These are phyloP conservation scores for Aspergillus pseudoterreus DNA, from an alignment of 2,329 filamentous ascomycete genomes.

Conservation along the genomic window DNA sequence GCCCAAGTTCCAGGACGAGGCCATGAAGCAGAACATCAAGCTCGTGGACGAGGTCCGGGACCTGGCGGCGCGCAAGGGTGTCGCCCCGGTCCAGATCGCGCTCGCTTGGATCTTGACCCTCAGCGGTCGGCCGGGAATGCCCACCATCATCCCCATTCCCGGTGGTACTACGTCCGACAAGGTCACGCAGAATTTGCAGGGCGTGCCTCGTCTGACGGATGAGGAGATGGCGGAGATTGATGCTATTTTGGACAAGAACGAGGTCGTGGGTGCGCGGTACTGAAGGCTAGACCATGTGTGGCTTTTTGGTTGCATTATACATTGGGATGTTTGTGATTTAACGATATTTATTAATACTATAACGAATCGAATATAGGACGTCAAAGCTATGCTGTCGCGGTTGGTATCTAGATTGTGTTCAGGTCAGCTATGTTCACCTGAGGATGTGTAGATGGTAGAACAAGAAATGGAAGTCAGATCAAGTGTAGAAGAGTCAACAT, in stretches of 20 bases:
- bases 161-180: slow-evolving; percentile 35
- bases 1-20: slow-evolving; percentile 50
- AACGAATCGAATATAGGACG: no score
- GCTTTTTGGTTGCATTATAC: neutral
- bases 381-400: neutral
- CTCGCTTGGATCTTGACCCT: slow-evolving; percentile 48
- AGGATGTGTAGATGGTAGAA: slow-evolving; percentile 4
- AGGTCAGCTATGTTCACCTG: slow-evolving; percentile 13
- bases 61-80: slow-evolving; percentile 44
- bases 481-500: slow-evolving; percentile 47
- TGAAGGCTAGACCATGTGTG: neutral
- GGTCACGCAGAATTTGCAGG: slow-evolving; percentile 32
- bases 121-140: slow-evolving; percentile 41
- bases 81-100: slow-evolving; percentile 46
- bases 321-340: neutral
- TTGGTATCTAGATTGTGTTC: slow-evolving; percentile 1
- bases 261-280: slow-evolving; percentile 33
- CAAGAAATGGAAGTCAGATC: slow-evolving; percentile 33
- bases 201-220: slow-evolving; percentile 27
- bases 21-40: slow-evolving; percentile 49
- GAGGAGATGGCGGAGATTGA: slow-evolving; percentile 49
- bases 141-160: slow-evolving; percentile 38
- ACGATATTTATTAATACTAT: neutral
- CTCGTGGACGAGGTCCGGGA: slow-evolving; percentile 45
- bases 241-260: slow-evolving; percentile 46